Percentiles rank a stretch among this genome's conserved stretches.
Conservation (phyloP, 2,329 filamentous ascomycete genomes). For the Aspergillus ochraceus region DNA sequence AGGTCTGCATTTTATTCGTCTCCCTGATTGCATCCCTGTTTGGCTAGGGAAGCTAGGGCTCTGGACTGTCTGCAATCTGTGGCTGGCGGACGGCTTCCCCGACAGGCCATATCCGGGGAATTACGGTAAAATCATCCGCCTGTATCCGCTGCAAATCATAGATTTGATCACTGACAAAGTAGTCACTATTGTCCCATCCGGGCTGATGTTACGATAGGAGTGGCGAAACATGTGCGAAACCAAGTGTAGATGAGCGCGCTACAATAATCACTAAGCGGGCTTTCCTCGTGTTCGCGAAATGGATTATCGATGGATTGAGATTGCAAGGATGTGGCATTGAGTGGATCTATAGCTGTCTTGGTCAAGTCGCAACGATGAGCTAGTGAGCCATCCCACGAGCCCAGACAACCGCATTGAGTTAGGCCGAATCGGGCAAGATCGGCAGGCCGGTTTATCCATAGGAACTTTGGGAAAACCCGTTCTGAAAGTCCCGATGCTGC, state of each 20-base stretch:
- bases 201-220: too few relatives aligned
- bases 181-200: neutral
- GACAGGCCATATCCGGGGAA: neutral
- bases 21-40: neutral
- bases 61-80: neutral
- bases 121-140: neutral
- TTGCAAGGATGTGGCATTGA: neutral
- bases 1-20: neutral
- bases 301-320: neutral
- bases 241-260: too few relatives aligned
- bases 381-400: neutral
- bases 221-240: too few relatives aligned
- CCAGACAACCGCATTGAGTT: neutral
- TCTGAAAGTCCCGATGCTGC: neutral
- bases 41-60: neutral
- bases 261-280: neutral
- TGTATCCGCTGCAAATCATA: neutral
- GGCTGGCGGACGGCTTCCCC: neutral
- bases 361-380: neutral
- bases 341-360: neutral
- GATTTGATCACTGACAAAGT: neutral
- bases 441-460: neutral
- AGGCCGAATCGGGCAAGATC: neutral
- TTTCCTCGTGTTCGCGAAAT: neutral
- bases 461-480: neutral